These are phyloP conservation scores for Wickerhamomyces pijperi DNA, from an alignment of 805 yeast species.

Conservation along the genomic window DNA sequence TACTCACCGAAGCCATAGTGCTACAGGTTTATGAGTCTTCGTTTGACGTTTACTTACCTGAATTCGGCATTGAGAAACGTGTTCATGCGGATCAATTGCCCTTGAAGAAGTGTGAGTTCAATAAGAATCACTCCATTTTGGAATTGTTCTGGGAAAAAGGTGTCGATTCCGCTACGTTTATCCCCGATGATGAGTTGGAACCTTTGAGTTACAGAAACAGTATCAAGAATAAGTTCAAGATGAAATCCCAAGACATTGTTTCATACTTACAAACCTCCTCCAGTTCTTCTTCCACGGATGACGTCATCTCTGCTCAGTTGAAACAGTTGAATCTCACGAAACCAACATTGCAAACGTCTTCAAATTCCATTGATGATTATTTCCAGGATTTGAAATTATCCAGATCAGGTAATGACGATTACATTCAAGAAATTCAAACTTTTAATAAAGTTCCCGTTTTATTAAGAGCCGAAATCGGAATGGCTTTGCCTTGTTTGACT, in stretches of 20 bases:
- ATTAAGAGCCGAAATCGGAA: conserved; percentile 84
- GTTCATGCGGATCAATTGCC: conserved; percentile 98
- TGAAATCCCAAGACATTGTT: conserved; percentile 66
- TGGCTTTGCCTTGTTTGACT: conserved; percentile 91
- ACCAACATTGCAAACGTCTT: conserved; percentile 3
- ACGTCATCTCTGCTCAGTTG: too few relatives aligned
- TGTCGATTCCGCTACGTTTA: conserved; percentile 82
- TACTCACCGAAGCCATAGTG: conserved; percentile 77
- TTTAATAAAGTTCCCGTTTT: conserved; percentile 73
- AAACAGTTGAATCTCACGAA: conserved; percentile 4
- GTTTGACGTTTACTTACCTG: conserved; percentile 86
- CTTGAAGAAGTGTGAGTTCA: conserved; percentile 83
- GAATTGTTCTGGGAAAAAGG: conserved; percentile 90
- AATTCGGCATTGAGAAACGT: conserved; percentile 88
- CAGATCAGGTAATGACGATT: conserved; percentile 22
- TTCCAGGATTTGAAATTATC: conserved; percentile 39
- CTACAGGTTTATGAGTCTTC: conserved; percentile 92
- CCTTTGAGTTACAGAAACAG: conserved; percentile 68
- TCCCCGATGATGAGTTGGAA: conserved; percentile 83
- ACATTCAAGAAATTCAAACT: conserved; percentile 75
- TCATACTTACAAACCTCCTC: too few relatives aligned
- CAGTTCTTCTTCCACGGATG: background rate
- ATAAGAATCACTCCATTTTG: conserved; percentile 50
- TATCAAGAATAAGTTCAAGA: conserved; percentile 61
- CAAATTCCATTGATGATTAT: conserved; percentile 43